Evolutionary conservation across 73 alveolate species (phyloP).

Genomic region (Blepharisma stoltei): DNA sequence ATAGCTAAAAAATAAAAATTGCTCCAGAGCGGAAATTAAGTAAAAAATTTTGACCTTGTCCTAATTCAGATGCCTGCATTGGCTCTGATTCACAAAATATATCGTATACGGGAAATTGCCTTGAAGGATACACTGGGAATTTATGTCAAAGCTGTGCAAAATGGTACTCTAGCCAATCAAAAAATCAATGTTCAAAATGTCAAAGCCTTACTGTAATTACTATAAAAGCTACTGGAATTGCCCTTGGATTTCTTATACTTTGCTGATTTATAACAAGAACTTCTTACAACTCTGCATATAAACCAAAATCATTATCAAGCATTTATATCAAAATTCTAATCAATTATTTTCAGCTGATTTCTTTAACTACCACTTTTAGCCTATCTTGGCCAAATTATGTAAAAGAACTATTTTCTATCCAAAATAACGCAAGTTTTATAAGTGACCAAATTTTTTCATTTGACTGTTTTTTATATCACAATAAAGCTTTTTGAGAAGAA

Average conservation of each 20-base stretch:
- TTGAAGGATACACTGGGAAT: conserved; percentile 3
- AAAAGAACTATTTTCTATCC: neutral
- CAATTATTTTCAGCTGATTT: conserved; percentile 5
- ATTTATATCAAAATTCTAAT: neutral
- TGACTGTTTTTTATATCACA: conserved; percentile 21
- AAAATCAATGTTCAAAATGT: neutral
- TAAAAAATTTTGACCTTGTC: neutral
- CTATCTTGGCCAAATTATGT: conserved; percentile 2
- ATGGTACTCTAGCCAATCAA: neutral
- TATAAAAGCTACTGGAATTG: neutral
- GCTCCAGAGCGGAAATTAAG: too few relatives aligned
- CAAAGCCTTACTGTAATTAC: neutral
- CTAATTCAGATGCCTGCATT: neutral
- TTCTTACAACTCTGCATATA: neutral
- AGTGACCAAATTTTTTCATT: neutral
- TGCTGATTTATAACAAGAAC: neutral
- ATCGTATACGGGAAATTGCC: neutral
- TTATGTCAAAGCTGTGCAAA: conserved; percentile 3
- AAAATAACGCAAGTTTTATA: neutral
- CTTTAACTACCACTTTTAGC: neutral
- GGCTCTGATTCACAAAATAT: neutral
- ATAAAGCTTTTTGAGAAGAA: conserved; percentile 26
- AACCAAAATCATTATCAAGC: neutral
- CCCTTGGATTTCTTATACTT: neutral
- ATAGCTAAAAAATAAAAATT: too few relatives aligned